Percentiles rank a stretch among this genome's conserved stretches.
Evolutionary conservation across 805 yeast species (phyloP).

Genomic region (Pichia scutulata): DNA sequence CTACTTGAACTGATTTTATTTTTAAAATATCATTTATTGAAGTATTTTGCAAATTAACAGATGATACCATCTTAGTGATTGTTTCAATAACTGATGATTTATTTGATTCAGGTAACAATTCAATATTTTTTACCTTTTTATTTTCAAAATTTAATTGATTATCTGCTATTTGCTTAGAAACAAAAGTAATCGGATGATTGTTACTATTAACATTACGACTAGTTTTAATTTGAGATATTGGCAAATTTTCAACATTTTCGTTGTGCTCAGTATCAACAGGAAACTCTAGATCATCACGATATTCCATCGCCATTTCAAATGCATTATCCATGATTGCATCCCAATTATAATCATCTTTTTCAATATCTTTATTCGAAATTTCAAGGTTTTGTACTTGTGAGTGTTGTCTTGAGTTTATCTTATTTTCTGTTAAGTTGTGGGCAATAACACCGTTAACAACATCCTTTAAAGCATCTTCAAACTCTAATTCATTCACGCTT

Average conservation of each 20-base stretch:
- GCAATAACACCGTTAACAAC: slow-evolving; percentile 50
- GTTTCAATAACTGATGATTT: slow-evolving; percentile 5
- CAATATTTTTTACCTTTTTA: background rate
- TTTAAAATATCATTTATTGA: slow-evolving; percentile 1
- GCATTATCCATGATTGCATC: slow-evolving; percentile 73
- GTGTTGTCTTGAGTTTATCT: background rate
- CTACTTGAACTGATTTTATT: slow-evolving; percentile 7
- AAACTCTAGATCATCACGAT: slow-evolving; percentile 37
- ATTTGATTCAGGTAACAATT: background rate
- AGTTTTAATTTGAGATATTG: background rate
- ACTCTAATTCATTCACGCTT: slow-evolving; percentile 26
- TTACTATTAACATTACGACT: background rate
- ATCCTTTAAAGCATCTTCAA: slow-evolving; percentile 47
- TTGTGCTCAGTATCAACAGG: background rate
- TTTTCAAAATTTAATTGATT: background rate
- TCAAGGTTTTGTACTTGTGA: background rate
- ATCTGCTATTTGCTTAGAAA: slow-evolving; percentile 7
- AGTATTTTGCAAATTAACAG: slow-evolving; percentile 7
- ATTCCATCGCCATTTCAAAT: slow-evolving; percentile 65
- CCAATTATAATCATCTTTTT: slow-evolving; percentile 30
- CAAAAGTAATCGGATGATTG: slow-evolving; percentile 6
- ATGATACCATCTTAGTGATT: slow-evolving; percentile 7
- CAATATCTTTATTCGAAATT: slow-evolving; percentile 14
- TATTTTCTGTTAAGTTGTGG: slow-evolving; percentile 14
- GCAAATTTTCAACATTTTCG: background rate